Conservation (phyloP, 352 stramenopile genomes). For the Phytophthora megakarya region DNA sequence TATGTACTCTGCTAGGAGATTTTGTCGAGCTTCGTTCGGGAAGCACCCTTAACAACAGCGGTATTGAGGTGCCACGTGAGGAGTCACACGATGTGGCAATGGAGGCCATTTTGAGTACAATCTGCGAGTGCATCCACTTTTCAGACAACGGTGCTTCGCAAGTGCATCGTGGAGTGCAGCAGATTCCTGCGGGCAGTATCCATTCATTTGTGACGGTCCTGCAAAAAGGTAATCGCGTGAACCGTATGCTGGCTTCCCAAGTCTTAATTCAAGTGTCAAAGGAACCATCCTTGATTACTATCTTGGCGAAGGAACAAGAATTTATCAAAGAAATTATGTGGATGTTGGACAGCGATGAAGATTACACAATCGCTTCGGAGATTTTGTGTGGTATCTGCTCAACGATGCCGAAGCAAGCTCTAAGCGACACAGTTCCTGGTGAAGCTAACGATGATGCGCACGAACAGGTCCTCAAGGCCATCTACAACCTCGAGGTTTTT, state of each 20-base stretch:
- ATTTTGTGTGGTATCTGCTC: slow-evolving; percentile 73
- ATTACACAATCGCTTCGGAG: slow-evolving; percentile 72
- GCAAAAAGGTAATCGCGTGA: slow-evolving; percentile 60
- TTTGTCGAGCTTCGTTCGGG: slow-evolving; percentile 55
- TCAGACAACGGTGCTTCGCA: slow-evolving; percentile 43
- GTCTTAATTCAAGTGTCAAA: slow-evolving; percentile 69
- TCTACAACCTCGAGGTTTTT: slow-evolving; percentile 69
- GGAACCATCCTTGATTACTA: slow-evolving; percentile 59
- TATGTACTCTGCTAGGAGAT: slow-evolving; percentile 61
- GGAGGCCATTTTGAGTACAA: slow-evolving; percentile 74
- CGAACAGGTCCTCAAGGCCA: slow-evolving; percentile 51
- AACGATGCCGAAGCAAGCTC: slow-evolving; percentile 41
- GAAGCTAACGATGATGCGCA: slow-evolving; percentile 35
- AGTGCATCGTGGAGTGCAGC: slow-evolving; percentile 44
- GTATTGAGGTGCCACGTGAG: slow-evolving; percentile 34
- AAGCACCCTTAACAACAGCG: slow-evolving; percentile 31
- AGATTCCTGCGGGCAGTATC: slow-evolving; percentile 61
- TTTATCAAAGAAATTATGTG: slow-evolving; percentile 77
- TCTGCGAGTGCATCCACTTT: slow-evolving; percentile 78
- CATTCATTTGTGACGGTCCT: slow-evolving; percentile 68
- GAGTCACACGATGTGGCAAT: slow-evolving; percentile 71
- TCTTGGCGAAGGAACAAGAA: slow-evolving; percentile 53
- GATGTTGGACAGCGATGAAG: slow-evolving; percentile 75
- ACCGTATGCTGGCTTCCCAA: slow-evolving; percentile 75
- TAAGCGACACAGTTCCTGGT: slow-evolving; percentile 17